Percentiles rank a stretch among this genome's conserved stretches.
Evolutionary conservation across 2,329 filamentous ascomycete species (phyloP).

Genomic region (Claviceps paspali): DNA sequence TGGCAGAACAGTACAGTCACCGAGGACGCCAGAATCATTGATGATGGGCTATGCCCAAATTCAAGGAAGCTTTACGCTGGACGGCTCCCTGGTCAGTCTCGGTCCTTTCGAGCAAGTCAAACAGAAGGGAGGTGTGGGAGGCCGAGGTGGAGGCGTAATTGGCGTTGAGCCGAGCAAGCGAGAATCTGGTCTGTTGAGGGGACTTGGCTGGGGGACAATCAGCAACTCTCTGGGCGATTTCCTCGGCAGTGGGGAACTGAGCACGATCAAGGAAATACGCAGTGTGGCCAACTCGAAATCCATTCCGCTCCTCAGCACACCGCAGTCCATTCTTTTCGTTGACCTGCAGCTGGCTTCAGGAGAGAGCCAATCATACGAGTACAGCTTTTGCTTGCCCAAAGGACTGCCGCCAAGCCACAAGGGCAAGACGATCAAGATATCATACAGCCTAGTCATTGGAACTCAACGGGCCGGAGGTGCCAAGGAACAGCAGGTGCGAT

Average conservation of each 20-base stretch:
- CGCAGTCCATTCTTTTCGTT: conserved; percentile 91
- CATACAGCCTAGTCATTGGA: conserved; percentile 80
- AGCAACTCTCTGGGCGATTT: conserved; percentile 79
- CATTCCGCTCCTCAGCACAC: conserved; percentile 83
- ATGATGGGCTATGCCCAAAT: conserved; percentile 99
- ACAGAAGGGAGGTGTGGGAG: conserved; percentile 76
- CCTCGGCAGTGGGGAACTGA: conserved; percentile 73
- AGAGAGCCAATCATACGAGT: conserved; percentile 76
- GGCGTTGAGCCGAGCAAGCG: conserved; percentile 61
- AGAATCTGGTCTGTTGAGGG: conserved; percentile 64
- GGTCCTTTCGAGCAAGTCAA: conserved; percentile 92
- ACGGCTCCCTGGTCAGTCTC: conserved; percentile 81
- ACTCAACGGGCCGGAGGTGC: conserved; percentile 71
- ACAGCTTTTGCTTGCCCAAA: conserved; percentile 70
- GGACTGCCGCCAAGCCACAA: conserved; percentile 84
- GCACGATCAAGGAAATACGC: conserved; percentile 91
- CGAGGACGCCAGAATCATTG: conserved; percentile 54
- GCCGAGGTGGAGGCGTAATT: conserved; percentile 74
- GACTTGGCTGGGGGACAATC: conserved; percentile 77
- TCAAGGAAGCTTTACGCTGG: conserved; percentile 78
- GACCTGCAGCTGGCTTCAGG: conserved; percentile 77
- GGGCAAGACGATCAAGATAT: conserved; percentile 86
- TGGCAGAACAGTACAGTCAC: conserved; percentile 25
- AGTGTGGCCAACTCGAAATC: conserved; percentile 72
- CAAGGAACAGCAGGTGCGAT: conserved; percentile 69